phyloP scores from a whole-genome alignment of 768 basidiomycete species.

The Collybiopsis confluens region DNA sequence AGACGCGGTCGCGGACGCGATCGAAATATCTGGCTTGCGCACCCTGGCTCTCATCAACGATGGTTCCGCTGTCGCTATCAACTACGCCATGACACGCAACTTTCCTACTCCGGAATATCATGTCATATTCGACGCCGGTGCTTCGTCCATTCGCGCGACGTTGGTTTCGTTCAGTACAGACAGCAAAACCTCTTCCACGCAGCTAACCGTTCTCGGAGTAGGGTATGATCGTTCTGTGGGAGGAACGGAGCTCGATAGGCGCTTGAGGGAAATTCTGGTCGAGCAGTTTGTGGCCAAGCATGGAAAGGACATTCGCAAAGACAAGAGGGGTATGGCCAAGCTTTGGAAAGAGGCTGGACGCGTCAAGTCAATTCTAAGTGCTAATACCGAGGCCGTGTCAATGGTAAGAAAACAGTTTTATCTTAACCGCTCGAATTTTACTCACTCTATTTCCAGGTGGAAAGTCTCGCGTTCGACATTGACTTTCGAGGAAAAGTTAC shows the following conservation, averaged over 20 bases:
- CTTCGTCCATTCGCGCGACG: conserved; percentile 75
- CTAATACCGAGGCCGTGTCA: conserved; percentile 77
- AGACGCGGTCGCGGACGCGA: conserved; percentile 86
- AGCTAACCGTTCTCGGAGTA: conserved; percentile 73
- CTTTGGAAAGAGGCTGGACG: conserved; percentile 91
- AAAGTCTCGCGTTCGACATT: conserved; percentile 85
- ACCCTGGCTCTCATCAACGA: conserved; percentile 87
- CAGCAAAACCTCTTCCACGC: conserved; percentile 51
- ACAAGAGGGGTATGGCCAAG: conserved; percentile 86
- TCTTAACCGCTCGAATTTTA: conserved; percentile 1
- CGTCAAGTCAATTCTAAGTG: conserved; percentile 89
- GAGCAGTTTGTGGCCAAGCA: conserved; percentile 71
- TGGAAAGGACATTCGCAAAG: conserved; percentile 61
- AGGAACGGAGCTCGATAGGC: conserved; percentile 82
- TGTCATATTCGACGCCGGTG: conserved; percentile 92
- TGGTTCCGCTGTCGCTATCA: conserved; percentile 92
- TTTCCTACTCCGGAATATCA: conserved; percentile 82
- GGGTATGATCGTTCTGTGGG: conserved; percentile 76
- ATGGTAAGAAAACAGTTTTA: conserved; percentile 43
- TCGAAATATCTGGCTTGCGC: conserved; percentile 85
- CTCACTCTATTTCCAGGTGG: conserved; percentile 48
- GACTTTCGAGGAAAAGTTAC: conserved; percentile 83
- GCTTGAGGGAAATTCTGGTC: conserved; percentile 76
- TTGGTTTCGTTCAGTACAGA: conserved; percentile 64
- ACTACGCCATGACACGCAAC: conserved; percentile 94